Base-by-base conservation (phyloP, 805 yeast species). In the Candida railenensis region DNA sequence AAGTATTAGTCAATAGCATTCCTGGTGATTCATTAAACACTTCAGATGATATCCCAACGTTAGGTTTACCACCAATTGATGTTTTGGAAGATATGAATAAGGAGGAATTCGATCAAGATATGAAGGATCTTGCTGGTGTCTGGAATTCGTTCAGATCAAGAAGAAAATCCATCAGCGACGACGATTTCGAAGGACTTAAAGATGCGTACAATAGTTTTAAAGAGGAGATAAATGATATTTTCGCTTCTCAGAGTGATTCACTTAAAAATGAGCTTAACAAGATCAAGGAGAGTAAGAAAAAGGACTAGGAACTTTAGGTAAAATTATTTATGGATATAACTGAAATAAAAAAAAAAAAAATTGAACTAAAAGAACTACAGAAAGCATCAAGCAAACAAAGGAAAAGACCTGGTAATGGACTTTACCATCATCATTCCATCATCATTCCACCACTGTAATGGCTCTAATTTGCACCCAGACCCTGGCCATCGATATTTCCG, bases 61-160 rank as follows among this genome's bases (percentile, higher is more conserved):
- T 72, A 47, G 76, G 77, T 2, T 57, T 72, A 25, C 77, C 77
- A 0, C 59, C 76, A 1, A 59, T 71, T 42, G 78, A 72, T 43
- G 69, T 53, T 14, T 57, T 69, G 45, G 67, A 67, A 42, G 51
- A 51, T 1, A 49, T 66, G 8, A 58, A 67, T 41, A 61, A 51
- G 42, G 65, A 62, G 37, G 76, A 71, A 16, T 51, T 71, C 25
- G 67, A 63, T 40, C 65, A 61, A 18, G 75, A 71, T 21, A 49
- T 71, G 28, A 57, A 58, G 44, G 76, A 72, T 41, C 45, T 71
- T 22, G 54, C 56, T 14, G 65, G 57, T 9, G 70, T 69, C 2
- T 73, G 77, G 77, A 45, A 48, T 15, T 58, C 69, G 15, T 71
- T 71, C 58, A 58, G 61, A 34, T 55, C 52, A 20, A 63, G 73